Evolutionary conservation across 257 asterid species (phyloP).

Genomic region (Solanum clarkiae): DNA sequence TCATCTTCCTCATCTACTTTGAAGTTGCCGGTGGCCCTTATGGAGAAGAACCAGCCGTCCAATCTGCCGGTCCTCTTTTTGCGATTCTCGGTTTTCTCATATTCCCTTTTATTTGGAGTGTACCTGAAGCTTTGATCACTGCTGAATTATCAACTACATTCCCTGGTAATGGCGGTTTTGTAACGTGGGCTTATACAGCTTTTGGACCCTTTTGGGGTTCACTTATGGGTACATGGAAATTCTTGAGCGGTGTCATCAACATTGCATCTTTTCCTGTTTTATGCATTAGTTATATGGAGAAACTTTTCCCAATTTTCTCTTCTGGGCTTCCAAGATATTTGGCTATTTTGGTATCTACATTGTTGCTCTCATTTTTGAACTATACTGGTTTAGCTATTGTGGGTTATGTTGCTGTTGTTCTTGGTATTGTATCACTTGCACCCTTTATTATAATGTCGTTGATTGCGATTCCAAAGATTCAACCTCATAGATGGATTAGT

Average conservation of each 20-base stretch:
- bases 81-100: slow-evolving; percentile 2
- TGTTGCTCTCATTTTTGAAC: slow-evolving; percentile 12
- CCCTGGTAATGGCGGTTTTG: slow-evolving; percentile 10
- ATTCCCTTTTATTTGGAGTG: slow-evolving; percentile 10
- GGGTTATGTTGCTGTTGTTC: slow-evolving; percentile 9
- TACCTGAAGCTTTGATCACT: slow-evolving; percentile 8
- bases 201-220: slow-evolving; percentile 12
- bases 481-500: slow-evolving; percentile 30
- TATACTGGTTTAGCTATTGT: slow-evolving; percentile 17
- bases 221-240: slow-evolving; percentile 5
- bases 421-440: slow-evolving; percentile 13
- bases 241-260: slow-evolving; percentile 5
- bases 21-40: slow-evolving; percentile 14
- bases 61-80: background rate
- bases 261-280: slow-evolving; percentile 6
- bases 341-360: slow-evolving; percentile 3
- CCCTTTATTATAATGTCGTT: slow-evolving; percentile 7
- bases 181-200: slow-evolving; percentile 1
- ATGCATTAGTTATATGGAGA: slow-evolving; percentile 3
- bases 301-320: background rate
- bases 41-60: slow-evolving; percentile 7
- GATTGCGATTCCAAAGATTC: slow-evolving; percentile 8
- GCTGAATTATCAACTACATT: slow-evolving; percentile 8
- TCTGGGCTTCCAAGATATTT: slow-evolving; percentile 2
- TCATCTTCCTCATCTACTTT: slow-evolving; percentile 11